Conservation (phyloP, 768 basidiomycete species). For the Pulveroboletus sp. region DNA sequence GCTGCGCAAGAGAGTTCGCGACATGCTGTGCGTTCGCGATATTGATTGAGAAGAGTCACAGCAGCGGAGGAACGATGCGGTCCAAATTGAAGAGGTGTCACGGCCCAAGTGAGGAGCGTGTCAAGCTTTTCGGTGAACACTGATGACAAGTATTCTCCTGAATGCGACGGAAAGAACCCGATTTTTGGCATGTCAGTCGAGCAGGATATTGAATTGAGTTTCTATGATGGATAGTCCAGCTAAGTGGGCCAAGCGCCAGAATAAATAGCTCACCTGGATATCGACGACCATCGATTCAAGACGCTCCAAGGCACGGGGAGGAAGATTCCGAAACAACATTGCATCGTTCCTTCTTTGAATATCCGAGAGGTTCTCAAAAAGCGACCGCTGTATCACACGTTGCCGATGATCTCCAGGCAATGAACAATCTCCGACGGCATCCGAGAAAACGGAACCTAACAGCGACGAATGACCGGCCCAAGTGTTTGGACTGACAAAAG, state of each 20-base stretch:
- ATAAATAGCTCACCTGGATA: constrained; percentile 37
- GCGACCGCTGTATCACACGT: constrained; percentile 42
- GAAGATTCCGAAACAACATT: constrained; percentile 66
- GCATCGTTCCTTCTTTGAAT: constrained; percentile 77
- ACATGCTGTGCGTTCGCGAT: constrained; percentile 60
- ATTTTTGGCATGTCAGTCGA: constrained; percentile 56
- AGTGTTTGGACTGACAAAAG: constrained; percentile 65
- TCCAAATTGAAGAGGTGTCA: constrained; percentile 76
- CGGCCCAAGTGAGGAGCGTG: constrained; percentile 73
- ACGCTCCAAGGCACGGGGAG: constrained; percentile 53
- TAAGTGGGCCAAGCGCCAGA: not conserved
- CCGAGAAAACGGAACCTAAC: constrained; percentile 36
- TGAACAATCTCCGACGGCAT: constrained; percentile 30
- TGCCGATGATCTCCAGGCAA: constrained; percentile 27
- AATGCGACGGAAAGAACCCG: constrained; percentile 51
- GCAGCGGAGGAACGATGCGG: constrained; percentile 77
- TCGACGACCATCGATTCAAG: constrained; percentile 59
- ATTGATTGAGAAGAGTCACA: constrained; percentile 59
- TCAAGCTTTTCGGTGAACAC: constrained; percentile 66
- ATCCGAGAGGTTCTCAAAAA: constrained; percentile 60
- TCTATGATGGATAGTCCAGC: constrained; percentile 36
- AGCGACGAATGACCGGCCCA: constrained; percentile 54
- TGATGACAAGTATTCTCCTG: constrained; percentile 30
- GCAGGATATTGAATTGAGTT: constrained; percentile 71
- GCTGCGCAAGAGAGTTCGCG: constrained; percentile 56